These are phyloP conservation scores for Fusarium setosum DNA, from an alignment of 2,329 filamentous ascomycete species.

Conservation along the genomic window DNA sequence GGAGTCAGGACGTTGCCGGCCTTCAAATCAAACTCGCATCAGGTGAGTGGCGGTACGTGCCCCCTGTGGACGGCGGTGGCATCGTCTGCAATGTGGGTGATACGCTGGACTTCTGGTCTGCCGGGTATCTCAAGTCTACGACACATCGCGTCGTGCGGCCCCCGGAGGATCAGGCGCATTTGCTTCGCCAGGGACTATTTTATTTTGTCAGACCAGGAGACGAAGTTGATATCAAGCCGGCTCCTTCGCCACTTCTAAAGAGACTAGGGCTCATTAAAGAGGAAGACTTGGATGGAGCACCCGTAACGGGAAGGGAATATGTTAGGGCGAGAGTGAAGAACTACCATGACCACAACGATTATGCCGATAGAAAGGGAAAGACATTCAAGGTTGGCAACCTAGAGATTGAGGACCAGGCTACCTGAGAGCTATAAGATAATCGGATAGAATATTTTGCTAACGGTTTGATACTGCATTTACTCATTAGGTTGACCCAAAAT, in stretches of 20 bases:
- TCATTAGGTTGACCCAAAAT: no score
- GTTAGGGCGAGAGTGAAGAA: constrained; percentile 1
- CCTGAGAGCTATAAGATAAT: no score
- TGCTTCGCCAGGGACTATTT: background rate
- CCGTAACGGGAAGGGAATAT: background rate
- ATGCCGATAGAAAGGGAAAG: background rate
- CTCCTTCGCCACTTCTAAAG: background rate
- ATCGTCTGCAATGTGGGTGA: constrained; percentile 66
- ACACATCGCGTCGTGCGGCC: constrained; percentile 57
- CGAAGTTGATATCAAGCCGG: background rate
- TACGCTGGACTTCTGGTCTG: constrained; percentile 59
- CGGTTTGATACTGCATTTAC: no score
- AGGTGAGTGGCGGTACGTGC: constrained; percentile 62
- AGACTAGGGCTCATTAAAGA: background rate
- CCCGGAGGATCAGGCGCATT: constrained; percentile 53
- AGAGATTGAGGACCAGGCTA: constrained; percentile 2
- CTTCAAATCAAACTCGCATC: constrained; percentile 61
- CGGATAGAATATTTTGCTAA: no score
- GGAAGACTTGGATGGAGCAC: background rate
- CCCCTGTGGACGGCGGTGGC: constrained; percentile 55
- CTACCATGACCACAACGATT: background rate
- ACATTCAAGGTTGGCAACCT: constrained; percentile 1
- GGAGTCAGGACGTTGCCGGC: constrained; percentile 67
- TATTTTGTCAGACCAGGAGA: background rate
- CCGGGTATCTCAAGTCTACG: constrained; percentile 57